phyloP scores from a whole-genome alignment of 1,284 basidiomycete genomes.

The Irpex sp. region DNA sequence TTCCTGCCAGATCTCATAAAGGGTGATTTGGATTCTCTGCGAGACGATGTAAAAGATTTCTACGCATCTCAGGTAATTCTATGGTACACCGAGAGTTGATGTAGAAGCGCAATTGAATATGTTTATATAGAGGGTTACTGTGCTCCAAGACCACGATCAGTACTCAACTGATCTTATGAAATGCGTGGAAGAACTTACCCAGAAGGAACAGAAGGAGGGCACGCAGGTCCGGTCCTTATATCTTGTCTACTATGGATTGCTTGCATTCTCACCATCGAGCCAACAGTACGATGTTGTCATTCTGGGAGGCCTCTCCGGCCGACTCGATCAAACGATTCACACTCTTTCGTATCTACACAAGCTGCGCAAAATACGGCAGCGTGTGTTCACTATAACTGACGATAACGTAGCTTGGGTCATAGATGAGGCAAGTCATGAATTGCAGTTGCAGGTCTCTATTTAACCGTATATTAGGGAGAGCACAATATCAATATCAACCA shows the following conservation, averaged over 20 bases:
- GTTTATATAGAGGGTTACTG: constrained; percentile 56
- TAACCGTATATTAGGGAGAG: constrained; percentile 53
- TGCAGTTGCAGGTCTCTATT: background rate
- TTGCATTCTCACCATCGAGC: constrained; percentile 12
- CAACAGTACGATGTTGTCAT: constrained; percentile 68
- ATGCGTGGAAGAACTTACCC: constrained; percentile 68
- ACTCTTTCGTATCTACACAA: constrained; percentile 86
- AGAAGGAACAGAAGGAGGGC: constrained; percentile 41
- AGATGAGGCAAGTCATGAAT: constrained; percentile 51
- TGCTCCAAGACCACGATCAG: constrained; percentile 72
- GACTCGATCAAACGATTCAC: constrained; percentile 93
- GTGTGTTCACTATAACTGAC: constrained; percentile 78
- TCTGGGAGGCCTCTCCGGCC: constrained; percentile 86
- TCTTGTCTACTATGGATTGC: background rate
- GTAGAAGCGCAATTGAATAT: background rate
- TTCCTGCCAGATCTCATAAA: constrained; percentile 86
- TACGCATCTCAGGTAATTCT: constrained; percentile 56
- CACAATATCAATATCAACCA: constrained; percentile 80
- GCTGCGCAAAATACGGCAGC: constrained; percentile 58
- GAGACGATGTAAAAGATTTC: constrained; percentile 67
- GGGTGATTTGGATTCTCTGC: constrained; percentile 90
- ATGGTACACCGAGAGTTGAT: background rate
- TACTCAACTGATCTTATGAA: constrained; percentile 95
- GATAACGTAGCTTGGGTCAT: constrained; percentile 91
- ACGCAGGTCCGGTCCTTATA: constrained; percentile 27